Conservation (phyloP, 2,329 filamentous ascomycete genomes). For the Ophiostoma australiae region DNA sequence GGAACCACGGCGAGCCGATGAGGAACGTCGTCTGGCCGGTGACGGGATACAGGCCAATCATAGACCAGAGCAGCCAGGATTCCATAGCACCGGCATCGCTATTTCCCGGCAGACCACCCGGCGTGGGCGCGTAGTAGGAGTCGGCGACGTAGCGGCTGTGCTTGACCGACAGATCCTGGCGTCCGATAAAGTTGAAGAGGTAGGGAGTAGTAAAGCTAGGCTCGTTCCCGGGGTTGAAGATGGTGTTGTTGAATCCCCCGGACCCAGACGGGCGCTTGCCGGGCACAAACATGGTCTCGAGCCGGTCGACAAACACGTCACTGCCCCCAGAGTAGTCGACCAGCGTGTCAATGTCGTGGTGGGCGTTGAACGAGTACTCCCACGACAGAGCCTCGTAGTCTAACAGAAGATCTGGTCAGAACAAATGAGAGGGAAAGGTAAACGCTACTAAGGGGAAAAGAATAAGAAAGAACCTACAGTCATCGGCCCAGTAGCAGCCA, state of each 20-base stretch:
- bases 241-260: slow-evolving; percentile 38
- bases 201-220: slow-evolving; percentile 63
- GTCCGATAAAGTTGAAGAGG: slow-evolving; percentile 62
- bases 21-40: slow-evolving; percentile 65
- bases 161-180: slow-evolving; percentile 57
- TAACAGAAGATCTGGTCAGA: background rate
- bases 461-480: background rate
- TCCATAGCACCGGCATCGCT: slow-evolving; percentile 70
- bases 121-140: slow-evolving; percentile 52
- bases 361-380: slow-evolving; percentile 64
- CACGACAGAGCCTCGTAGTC: slow-evolving; percentile 38
- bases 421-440: background rate
- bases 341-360: slow-evolving; percentile 57
- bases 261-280: slow-evolving; percentile 39
- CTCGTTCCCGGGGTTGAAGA: slow-evolving; percentile 50
- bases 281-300: slow-evolving; percentile 57
- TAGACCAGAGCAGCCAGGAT: slow-evolving; percentile 63
- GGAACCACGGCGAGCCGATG: slow-evolving; percentile 60
- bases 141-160: slow-evolving; percentile 56
- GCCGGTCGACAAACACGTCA: slow-evolving; percentile 49
- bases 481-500: slow-evolving; percentile 3
- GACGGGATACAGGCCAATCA: slow-evolving; percentile 63
- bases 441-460: background rate
- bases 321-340: slow-evolving; percentile 47
- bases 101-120: slow-evolving; percentile 61